Evolutionary conservation across 2,329 filamentous ascomycete species (phyloP), one percentile per base, ranked within the genome.

Genomic region (Colletotrichum sojae): DNA sequence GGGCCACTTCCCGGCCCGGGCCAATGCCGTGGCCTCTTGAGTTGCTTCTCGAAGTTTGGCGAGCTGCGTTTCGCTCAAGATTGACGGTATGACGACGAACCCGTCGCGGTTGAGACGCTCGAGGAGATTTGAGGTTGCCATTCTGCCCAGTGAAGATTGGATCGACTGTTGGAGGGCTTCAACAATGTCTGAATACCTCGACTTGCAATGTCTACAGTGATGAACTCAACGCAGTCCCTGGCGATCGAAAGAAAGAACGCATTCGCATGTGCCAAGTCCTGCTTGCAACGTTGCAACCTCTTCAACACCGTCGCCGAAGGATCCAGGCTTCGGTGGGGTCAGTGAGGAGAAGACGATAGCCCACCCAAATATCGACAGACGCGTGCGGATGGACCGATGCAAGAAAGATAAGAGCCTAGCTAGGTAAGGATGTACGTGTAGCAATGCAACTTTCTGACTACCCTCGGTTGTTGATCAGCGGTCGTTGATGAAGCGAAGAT

Each of bases 1-100:
- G 3, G 93, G 93, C 94, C 94, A 97, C 71, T 85, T 76, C 45
- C 94, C 94, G n/a, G 83, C 74, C 71, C 92, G 89, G 49, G 92
- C 91, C 49, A 89, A 82, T 2, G 81, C 76, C 20, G 90, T 89
- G n/a, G 88, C 86, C 66, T 85, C 79, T 40, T 82, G 76, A 58
- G 90, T 88, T 49, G 90, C 90, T 62, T 78, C 76, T 74, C 90
- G 91, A 71, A 95, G 89, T 20, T 81, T 75, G 25, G 82, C 71
- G 52, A 96, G 83, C 69, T 90, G 84, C 18, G 80, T 65, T 2
- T 85, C 79, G 66, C 84, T 80, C 74, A 97, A 84, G 71, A 93
- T 83, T 43, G 86, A 86, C 48, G 89, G 90, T 75, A 96, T 86
- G 64, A 92, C 81, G 56, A 95, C 91, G 84, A 91, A 97, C 79